phyloP scores from a whole-genome alignment of 1,284 basidiomycete genomes.

The Mycosarcoma maydis region DNA sequence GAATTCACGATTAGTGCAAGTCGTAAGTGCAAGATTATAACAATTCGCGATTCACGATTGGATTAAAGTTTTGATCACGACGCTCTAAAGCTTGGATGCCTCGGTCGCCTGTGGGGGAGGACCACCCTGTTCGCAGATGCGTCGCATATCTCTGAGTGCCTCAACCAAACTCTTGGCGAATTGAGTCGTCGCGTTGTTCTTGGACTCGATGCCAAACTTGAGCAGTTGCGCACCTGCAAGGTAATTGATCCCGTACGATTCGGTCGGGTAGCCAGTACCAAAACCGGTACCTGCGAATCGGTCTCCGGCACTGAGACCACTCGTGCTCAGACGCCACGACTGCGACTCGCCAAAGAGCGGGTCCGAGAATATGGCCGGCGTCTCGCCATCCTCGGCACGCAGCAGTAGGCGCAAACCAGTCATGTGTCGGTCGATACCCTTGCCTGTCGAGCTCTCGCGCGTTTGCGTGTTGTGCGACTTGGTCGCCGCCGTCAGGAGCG shows the following conservation, averaged over 20 bases:
- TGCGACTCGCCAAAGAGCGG: conserved; percentile 79
- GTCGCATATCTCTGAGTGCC: conserved; percentile 79
- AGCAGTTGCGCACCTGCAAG: conserved; percentile 81
- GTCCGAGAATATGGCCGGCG: conserved; percentile 70
- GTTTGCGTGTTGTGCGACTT: conserved; percentile 80
- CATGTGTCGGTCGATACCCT: conserved; percentile 90
- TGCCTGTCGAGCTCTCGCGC: conserved; percentile 81
- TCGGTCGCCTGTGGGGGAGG: conserved; percentile 40
- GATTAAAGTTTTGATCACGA: too few relatives aligned
- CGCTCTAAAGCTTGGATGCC: conserved; percentile 41
- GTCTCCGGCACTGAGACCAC: conserved; percentile 85
- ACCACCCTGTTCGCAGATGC: conserved; percentile 70
- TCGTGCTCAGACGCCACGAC: conserved; percentile 91
- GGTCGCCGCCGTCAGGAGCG: conserved; percentile 76
- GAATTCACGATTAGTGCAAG: too few relatives aligned
- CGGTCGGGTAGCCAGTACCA: conserved; percentile 65
- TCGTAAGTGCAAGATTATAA: too few relatives aligned
- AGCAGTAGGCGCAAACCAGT: conserved; percentile 78
- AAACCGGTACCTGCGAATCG: conserved; percentile 89
- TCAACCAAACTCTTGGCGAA: conserved; percentile 78
- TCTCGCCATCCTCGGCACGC: conserved; percentile 52
- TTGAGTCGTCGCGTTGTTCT: conserved; percentile 78
- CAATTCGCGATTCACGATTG: too few relatives aligned
- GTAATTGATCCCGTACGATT: conserved; percentile 68
- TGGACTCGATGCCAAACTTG: conserved; percentile 95